Evolutionary conservation across 345 rosid genomes (phyloP).

Genomic region (Excoecaria agallocha): DNA sequence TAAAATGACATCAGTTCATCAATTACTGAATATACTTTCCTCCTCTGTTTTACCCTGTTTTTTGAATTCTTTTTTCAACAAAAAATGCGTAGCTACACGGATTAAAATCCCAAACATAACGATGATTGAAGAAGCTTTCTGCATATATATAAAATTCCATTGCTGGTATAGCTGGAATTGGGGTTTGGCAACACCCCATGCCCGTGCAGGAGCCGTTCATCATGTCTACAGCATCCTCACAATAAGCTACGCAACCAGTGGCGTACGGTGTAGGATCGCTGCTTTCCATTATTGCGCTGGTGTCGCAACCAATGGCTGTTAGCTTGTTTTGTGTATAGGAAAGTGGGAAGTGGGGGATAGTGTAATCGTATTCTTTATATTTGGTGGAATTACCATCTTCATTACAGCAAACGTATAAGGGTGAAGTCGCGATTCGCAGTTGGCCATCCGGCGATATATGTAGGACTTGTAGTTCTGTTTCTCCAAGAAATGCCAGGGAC

Average conservation of each 20-base stretch:
- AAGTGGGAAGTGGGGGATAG: background rate
- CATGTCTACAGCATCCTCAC: background rate
- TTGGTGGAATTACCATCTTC: background rate
- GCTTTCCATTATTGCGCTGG: background rate
- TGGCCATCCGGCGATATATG: background rate
- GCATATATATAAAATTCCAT: background rate
- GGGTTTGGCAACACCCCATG: slow-evolving; percentile 10
- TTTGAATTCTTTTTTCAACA: too few relatives aligned
- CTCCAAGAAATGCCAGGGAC: background rate
- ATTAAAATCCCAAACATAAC: background rate
- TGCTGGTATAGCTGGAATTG: slow-evolving; percentile 10
- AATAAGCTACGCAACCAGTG: slow-evolving; percentile 18
- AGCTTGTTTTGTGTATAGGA: slow-evolving; percentile 21
- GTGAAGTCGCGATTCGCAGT: background rate
- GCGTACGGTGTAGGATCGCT: background rate
- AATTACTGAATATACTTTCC: too few relatives aligned
- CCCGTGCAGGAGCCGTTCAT: slow-evolving; percentile 13
- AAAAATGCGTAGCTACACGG: slow-evolving; percentile 32
- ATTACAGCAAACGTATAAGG: background rate
- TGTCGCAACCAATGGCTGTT: slow-evolving; percentile 33
- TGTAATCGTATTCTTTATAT: too few relatives aligned
- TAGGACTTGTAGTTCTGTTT: background rate
- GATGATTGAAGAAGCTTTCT: background rate
- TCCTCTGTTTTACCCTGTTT: too few relatives aligned
- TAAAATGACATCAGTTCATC: too few relatives aligned